Conservation (phyloP, 805 yeast genomes). For the Candida koratica region DNA sequence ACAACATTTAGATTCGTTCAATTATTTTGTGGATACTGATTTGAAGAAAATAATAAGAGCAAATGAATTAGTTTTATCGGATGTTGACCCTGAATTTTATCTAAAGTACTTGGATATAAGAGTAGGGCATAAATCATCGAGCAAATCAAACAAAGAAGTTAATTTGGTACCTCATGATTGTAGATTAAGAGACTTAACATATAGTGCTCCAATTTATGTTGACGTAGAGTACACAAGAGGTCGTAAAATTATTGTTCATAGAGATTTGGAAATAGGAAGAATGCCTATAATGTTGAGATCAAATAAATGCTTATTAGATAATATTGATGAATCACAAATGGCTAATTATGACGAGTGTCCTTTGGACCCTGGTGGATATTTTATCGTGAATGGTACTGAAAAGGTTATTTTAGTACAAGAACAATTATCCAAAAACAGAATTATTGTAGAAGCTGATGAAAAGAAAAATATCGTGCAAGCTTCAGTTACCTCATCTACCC, state of each 20-base stretch:
- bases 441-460: slow-evolving; percentile 95
- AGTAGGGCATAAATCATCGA: slow-evolving; percentile 75
- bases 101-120: slow-evolving; percentile 89
- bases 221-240: slow-evolving; percentile 98
- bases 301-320: slow-evolving; percentile 82
- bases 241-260: slow-evolving; percentile 81
- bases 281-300: slow-evolving; percentile 99
- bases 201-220: slow-evolving; percentile 91
- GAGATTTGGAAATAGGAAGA: slow-evolving; percentile 90
- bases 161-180: slow-evolving; percentile 90
- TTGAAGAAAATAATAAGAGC: slow-evolving; percentile 89
- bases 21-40: slow-evolving; percentile 91
- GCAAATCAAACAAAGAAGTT: slow-evolving; percentile 50
- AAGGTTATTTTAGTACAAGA: slow-evolving; percentile 96
- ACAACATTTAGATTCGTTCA: slow-evolving; percentile 97
- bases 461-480: slow-evolving; percentile 94
- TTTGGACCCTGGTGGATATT: slow-evolving; percentile 97
- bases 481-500: slow-evolving; percentile 95
- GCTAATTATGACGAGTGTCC: slow-evolving; percentile 92
- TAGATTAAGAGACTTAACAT: slow-evolving; percentile 87
- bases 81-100: slow-evolving; percentile 96
- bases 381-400: slow-evolving; percentile 96
- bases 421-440: slow-evolving; percentile 93
- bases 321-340: slow-evolving; percentile 77
- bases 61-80: slow-evolving; percentile 81